phyloP scores from a whole-genome alignment of 768 basidiomycete species.

The Boletus vermiculosoides region DNA sequence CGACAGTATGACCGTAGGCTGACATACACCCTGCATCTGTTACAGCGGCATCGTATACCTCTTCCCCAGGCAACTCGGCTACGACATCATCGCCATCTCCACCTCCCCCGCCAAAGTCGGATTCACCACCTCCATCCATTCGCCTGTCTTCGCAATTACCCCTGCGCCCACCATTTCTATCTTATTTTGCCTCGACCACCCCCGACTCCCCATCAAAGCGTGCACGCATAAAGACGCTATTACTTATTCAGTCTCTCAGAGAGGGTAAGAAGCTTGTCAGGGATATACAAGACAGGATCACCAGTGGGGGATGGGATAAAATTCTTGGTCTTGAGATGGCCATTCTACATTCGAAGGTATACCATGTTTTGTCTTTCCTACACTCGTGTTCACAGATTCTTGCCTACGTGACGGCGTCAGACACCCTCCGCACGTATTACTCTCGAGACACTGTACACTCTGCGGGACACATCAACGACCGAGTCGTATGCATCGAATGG shows the following conservation, averaged over 20 bases:
- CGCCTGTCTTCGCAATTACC: constrained; percentile 2
- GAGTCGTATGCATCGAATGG: constrained; percentile 84
- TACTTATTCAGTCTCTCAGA: constrained; percentile 61
- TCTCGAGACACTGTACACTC: constrained; percentile 59
- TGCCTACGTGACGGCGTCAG: neutral
- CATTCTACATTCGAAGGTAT: constrained; percentile 76
- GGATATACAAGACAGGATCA: constrained; percentile 23
- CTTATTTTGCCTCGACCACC: constrained; percentile 81
- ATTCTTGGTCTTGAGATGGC: constrained; percentile 72
- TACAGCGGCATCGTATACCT: constrained; percentile 54
- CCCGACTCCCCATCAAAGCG: constrained; percentile 76
- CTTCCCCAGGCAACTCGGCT: constrained; percentile 21
- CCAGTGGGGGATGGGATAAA: constrained; percentile 37
- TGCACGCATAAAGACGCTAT: constrained; percentile 66
- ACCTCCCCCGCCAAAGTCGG: constrained; percentile 8
- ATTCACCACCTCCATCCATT: neutral
- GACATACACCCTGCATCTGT: neutral
- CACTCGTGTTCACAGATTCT: neutral
- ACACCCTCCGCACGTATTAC: constrained; percentile 38
- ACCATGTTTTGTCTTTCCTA: neutral
- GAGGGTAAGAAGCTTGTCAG: constrained; percentile 17
- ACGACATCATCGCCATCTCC: neutral
- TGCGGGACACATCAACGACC: constrained; percentile 74
- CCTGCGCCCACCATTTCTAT: constrained; percentile 37
- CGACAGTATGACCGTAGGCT: neutral